Percentiles rank a stretch among this genome's conserved stretches.
These are phyloP conservation scores for Carallia brachiata DNA, from an alignment of 345 rosid species.

Conservation along the genomic window DNA sequence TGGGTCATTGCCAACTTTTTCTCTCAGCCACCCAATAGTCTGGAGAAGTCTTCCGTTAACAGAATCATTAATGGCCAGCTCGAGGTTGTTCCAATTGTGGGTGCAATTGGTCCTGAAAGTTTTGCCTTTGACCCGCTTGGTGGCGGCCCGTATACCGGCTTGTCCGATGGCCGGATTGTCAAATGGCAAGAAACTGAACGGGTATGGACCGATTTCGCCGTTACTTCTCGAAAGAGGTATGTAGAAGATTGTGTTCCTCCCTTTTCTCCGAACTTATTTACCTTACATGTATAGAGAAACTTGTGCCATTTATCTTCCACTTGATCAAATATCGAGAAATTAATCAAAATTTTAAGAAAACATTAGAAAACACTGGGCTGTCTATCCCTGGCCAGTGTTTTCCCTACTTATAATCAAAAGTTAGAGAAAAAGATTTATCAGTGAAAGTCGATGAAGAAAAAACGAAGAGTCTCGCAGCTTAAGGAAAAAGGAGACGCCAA, in stretches of 20 bases:
- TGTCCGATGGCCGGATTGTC: not conserved
- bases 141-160: not conserved
- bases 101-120: not conserved
- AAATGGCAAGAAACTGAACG: not conserved
- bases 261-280: too few relatives aligned
- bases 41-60: not conserved
- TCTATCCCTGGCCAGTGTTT: too few relatives aligned
- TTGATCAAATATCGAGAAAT: too few relatives aligned
- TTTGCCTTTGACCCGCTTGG: not conserved
- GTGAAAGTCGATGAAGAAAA: too few relatives aligned
- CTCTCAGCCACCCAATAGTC: not conserved
- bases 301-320: too few relatives aligned
- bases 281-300: too few relatives aligned
- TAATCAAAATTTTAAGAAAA: too few relatives aligned
- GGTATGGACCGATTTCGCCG: slow-evolving; percentile 11
- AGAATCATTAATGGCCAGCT: not conserved
- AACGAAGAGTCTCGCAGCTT: too few relatives aligned
- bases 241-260: not conserved
- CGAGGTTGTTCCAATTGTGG: not conserved
- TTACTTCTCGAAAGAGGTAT: slow-evolving; percentile 3
- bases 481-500: too few relatives aligned
- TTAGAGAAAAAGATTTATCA: too few relatives aligned
- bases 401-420: too few relatives aligned
- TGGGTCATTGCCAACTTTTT: not conserved
- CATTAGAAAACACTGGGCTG: too few relatives aligned